phyloP scores from a whole-genome alignment of 2,329 filamentous ascomycete genomes.

The Neoarthrinium moseri region DNA sequence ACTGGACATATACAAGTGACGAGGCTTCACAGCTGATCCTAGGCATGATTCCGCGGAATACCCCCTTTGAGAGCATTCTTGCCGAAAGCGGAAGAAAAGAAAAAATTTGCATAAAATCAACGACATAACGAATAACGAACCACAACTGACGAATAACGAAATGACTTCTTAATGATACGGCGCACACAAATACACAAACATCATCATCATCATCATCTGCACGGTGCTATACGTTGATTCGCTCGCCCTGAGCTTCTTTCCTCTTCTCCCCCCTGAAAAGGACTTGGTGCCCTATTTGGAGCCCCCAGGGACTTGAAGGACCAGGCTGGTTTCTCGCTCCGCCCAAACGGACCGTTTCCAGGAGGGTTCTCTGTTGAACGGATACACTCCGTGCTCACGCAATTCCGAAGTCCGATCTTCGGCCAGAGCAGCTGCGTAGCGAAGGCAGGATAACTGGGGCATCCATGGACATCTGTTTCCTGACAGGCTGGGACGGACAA shows the following conservation, averaged over 20 bases:
- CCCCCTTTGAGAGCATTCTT: slow-evolving; percentile 21
- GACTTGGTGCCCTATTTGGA: slow-evolving; percentile 16
- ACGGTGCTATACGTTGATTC: not conserved
- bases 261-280: slow-evolving; percentile 16
- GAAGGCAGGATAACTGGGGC: too few relatives aligned
- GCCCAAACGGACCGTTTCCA: slow-evolving; percentile 3
- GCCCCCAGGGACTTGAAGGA: slow-evolving; percentile 19
- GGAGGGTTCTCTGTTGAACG: slow-evolving; percentile 21
- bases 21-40: slow-evolving; percentile 35
- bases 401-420: not conserved
- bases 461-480: too few relatives aligned
- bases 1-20: slow-evolving; percentile 33
- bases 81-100: slow-evolving; percentile 23
- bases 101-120: slow-evolving; percentile 32
- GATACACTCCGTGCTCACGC: slow-evolving; percentile 7
- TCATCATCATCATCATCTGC: not conserved
- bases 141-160: slow-evolving; percentile 10
- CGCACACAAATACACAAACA: too few relatives aligned
- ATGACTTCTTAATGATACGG: slow-evolving; percentile 10
- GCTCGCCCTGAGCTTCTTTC: slow-evolving; percentile 15
- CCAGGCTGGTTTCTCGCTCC: slow-evolving; percentile 23
- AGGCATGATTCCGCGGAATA: slow-evolving; percentile 30
- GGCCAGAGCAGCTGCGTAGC: too few relatives aligned
- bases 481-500: too few relatives aligned
- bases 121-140: slow-evolving; percentile 30